Evolutionary conservation across 345 rosid genomes (phyloP), one percentile per base, ranked within the genome.

Genomic region (Garcia nutans): DNA sequence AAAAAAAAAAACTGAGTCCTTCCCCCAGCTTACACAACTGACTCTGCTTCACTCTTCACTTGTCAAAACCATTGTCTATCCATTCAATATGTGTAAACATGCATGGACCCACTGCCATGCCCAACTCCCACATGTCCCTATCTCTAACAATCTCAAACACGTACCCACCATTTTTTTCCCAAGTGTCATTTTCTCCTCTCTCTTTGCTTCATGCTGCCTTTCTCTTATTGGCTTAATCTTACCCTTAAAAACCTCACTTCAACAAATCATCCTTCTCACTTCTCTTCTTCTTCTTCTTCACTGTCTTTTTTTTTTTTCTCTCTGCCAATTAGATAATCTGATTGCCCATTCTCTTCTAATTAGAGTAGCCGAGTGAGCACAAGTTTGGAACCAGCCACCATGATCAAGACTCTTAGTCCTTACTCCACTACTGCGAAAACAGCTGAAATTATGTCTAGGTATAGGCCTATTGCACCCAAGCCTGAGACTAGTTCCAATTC

Each of bases 371-470:
- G 41, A 37, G 41, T 13, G 20, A 13, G 8, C n/a, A 44, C 7
- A n/a, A 2, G 8, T 13, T 11, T 37, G 41, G 41, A 15, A 17
- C 22, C 26, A 66, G 59, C 55, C 77, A 70, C 68, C 78, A 94
- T 94, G 97, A 87, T 92, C 76, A 90, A 86, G 87, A 89, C 92
- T 16, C 80, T 89, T 55, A 84, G 23, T 69, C 82, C 84, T 41
- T 78, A 68, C 80, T 65, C 90, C 5, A 73, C 78, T 58, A 85
- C 96, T 10, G 88, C 89, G 0, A 91, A 89, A 78, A 93, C 98
- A 1, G 97, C 96, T 47, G 98, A 96, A 85, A 96, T 96, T 76
- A 88, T 96, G 93, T 93, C 97, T 5, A 81, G 93, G 80, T 96
- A 92, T 73, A 84, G 97, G 72, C 99, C 98, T 3, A 96, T 93